Base-by-base conservation (phyloP, 148 eudicot genomes). In the Hydrangea macrophylla region DNA sequence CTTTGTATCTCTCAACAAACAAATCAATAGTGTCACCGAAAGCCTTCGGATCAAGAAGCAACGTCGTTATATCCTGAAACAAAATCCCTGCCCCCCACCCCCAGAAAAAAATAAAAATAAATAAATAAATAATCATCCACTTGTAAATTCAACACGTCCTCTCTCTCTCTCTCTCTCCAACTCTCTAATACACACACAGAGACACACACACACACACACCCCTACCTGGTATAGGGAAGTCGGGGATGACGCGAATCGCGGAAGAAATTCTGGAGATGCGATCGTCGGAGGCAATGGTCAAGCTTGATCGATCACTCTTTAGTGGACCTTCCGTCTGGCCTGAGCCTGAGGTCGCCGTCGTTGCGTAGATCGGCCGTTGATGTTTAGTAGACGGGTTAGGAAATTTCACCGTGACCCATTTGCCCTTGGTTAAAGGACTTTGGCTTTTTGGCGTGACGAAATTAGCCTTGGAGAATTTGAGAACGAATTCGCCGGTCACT, bases 51-150 rank as follows among this genome's bases (percentile, higher is more conserved):
- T 93, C 96, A 67, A 93, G 86, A 73, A 93, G 83, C 83, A 93
- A 70, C 28, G 98, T 90, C 3, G 98, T 93, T 73, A 93, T 93
- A 76, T 93, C 98, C 92, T 90, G 96, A 81, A 93, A 93, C 84
- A 86, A 31, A 39, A 93, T 79, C 79, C 93, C 96, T 89, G 56
- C 39, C 67, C 26, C 59, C 25, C 28, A 48, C 20, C 55, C 18
- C 22, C 7, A 58, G 22, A 9, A 23, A 20, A 50, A 26, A 35
- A 35, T 18, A 11, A 53, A 56, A 9, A 60, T 55, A 45, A 18
- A 28, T 54, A 62, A 5, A 57, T 23, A 24, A 13, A 26, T 10
- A 26, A 26, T 54, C 2, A 25, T 22, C 39, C 13, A 55, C 5
- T 5, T 45, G 45, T 36, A 69, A 20, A 12, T 23, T 15, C 35